Base-by-base conservation (phyloP, 2,329 filamentous ascomycete genomes). In the Colletotrichum acutatum region DNA sequence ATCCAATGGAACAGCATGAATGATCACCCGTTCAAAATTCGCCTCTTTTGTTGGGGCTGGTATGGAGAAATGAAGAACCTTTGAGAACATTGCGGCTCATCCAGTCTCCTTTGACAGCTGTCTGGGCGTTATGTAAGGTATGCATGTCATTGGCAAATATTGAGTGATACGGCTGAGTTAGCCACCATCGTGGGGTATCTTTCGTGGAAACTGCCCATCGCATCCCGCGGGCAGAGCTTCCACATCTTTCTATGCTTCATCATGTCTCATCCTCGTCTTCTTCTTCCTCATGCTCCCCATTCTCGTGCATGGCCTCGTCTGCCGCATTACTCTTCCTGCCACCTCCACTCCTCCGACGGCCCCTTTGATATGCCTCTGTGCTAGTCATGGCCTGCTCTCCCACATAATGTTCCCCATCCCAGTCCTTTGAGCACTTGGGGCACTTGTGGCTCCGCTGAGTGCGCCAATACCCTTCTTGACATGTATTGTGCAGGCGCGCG, bases 401-500 rank as follows among this genome's bases (percentile, higher is more conserved):
- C 1, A 91, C 87, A 70, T 84, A 90, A 58, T 85, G 83, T 9
- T 83, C 79, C 0, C 83, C 86, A 0, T 78, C 79, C 89, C 90
- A 92, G 1, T 81, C 82, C 9, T 79, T 85, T 3, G 84, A 79
- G 77, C 91, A 93, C 71, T 83, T 86, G 0, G 93, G 92, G 78
- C 95, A 97, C 54, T 86, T 88, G 74, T 88, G 88, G 1, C 86
- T 87, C 68, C 88, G 83, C 74, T 90, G 87, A 53, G 90, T 89
- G 24, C 92, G 87, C 86, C 95, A 97, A 80, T 93, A 95, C 32
- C 90, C 91, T 14, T 90, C 88, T 68, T 90, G 87, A 80, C 95
- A 98, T 63, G 92, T 90, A 75, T 95, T 90, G 80, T 98, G 95
- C 19, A 98, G 82, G 12, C 95, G 87, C 12, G 91, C 87, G 34